phyloP scores from a whole-genome alignment of 192 early-diverging fungal species.

The Diversispora epigaea region DNA sequence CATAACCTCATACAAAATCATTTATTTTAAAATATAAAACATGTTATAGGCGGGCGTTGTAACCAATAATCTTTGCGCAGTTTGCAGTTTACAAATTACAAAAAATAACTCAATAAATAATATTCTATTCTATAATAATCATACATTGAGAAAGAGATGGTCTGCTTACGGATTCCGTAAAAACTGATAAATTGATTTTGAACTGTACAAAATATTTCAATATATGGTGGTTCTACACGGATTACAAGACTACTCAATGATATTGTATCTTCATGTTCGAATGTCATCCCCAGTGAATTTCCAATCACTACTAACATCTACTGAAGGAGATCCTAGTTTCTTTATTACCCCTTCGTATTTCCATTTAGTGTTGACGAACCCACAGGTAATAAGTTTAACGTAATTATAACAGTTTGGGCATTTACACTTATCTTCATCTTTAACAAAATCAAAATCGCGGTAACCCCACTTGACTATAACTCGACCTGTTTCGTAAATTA shows the following conservation, averaged over 20 bases:
- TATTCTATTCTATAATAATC: too few species aligned
- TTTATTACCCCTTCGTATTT: not conserved
- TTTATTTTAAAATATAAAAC: too few species aligned
- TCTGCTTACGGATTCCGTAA: too few species aligned
- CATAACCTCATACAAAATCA: too few species aligned
- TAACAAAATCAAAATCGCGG: not conserved
- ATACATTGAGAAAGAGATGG: too few species aligned
- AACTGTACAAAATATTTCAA: too few species aligned
- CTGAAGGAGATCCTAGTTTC: not conserved
- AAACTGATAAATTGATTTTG: too few species aligned
- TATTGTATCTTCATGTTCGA: not conserved
- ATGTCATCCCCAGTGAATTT: not conserved
- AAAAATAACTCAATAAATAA: too few species aligned
- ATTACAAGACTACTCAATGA: not conserved
- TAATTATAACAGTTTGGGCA: not conserved
- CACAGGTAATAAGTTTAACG: not conserved
- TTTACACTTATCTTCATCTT: not conserved
- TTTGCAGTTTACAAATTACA: too few species aligned
- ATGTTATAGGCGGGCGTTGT: too few species aligned
- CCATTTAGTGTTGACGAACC: not conserved
- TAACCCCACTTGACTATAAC: not conserved
- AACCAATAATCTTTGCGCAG: too few species aligned
- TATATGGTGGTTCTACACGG: not conserved
- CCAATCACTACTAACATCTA: not conserved
- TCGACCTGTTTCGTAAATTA: not conserved